Evolutionary conservation across 495 filamentous ascomycete genomes (phyloP).

Genomic region (Emericellopsis terricola): DNA sequence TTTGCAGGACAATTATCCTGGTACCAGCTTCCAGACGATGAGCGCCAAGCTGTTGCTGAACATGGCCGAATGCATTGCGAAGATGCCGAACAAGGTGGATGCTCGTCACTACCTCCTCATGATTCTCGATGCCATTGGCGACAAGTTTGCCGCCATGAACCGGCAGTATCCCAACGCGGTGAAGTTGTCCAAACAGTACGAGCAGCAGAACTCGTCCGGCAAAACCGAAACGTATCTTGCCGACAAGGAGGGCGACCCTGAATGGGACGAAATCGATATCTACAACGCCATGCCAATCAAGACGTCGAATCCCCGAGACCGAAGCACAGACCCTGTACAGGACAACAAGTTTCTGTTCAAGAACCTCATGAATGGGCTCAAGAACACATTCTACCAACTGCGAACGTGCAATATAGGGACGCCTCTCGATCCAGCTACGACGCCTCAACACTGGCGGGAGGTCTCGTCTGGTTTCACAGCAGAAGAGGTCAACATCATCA

Average conservation of each 20-base stretch:
- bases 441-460: constrained; percentile 83
- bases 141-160: constrained; percentile 98
- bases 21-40: constrained; percentile 99
- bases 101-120: constrained; percentile 91
- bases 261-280: constrained; percentile 97
- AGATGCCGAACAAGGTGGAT: constrained; percentile 75
- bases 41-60: constrained; percentile 93
- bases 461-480: constrained; percentile 94
- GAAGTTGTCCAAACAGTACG: constrained; percentile 66
- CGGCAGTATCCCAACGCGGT: constrained; percentile 85
- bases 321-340: constrained; percentile 78
- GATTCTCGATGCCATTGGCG: constrained; percentile 92
- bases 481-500: constrained; percentile 90
- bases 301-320: constrained; percentile 79
- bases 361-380: constrained; percentile 93
- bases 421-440: constrained; percentile 54
- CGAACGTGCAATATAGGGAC: constrained; percentile 65
- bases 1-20: constrained; percentile 86
- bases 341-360: constrained; percentile 98
- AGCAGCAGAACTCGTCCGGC: constrained; percentile 44
- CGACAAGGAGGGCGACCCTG: constrained; percentile 59
- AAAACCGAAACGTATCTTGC: constrained; percentile 64
- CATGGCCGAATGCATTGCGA: constrained; percentile 93
- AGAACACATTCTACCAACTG: constrained; percentile 90
- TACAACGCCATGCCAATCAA: constrained; percentile 94